Conservation (phyloP, 345 rosid genomes). For the Kandelia obovata region DNA sequence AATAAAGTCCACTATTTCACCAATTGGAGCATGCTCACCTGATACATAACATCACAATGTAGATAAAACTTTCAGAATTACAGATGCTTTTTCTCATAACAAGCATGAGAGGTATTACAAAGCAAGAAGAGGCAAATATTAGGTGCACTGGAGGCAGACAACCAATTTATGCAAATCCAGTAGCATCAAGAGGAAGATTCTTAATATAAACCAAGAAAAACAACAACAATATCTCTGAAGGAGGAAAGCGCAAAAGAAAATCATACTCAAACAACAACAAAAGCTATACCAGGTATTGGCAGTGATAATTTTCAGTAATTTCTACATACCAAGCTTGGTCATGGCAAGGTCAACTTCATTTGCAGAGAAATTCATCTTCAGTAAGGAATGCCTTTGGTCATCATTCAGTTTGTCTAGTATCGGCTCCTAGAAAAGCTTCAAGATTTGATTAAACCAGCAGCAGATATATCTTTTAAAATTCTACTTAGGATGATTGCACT, state of each 20-base stretch:
- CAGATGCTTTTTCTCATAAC: background rate
- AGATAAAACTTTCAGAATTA: constrained; percentile 3
- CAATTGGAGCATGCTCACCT: constrained; percentile 59
- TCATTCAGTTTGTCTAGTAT: constrained; percentile 34
- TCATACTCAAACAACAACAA: too few species aligned
- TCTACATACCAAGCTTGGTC: constrained; percentile 60
- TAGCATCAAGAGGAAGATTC: too few species aligned
- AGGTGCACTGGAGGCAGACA: background rate
- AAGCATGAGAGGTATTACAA: constrained; percentile 1
- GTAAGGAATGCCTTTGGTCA: constrained; percentile 52
- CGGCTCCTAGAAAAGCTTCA: constrained; percentile 54
- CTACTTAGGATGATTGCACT: background rate
- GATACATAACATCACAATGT: constrained; percentile 21
- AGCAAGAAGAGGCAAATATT: background rate
- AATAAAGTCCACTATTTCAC: constrained; percentile 79
- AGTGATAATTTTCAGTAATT: background rate
- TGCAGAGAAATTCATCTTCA: constrained; percentile 65
- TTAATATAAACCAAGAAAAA: too few species aligned
- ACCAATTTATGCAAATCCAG: background rate
- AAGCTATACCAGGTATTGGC: background rate
- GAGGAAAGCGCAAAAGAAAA: too few species aligned
- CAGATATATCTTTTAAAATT: background rate
- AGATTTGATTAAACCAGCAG: constrained; percentile 9
- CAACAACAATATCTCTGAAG: too few species aligned
- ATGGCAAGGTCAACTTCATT: constrained; percentile 68